phyloP scores from a whole-genome alignment of 1,139 yeast genomes.

The Suhomyces guaymorum region DNA sequence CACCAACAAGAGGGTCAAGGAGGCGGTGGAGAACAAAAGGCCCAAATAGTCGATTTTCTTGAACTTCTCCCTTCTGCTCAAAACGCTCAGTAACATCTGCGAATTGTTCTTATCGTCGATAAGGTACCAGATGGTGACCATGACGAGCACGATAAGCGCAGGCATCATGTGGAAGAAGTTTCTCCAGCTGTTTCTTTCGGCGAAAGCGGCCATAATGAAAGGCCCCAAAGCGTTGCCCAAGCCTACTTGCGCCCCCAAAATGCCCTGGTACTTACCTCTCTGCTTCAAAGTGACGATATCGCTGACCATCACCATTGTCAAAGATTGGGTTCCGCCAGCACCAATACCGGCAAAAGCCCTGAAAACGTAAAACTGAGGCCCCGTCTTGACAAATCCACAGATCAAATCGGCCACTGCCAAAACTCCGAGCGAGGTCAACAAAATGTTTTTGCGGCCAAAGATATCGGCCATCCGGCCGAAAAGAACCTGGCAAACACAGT shows the following conservation, averaged over 20 bases:
- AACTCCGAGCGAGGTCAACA: constrained; percentile 17
- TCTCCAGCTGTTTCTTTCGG: constrained; percentile 21
- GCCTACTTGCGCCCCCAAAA: constrained; percentile 23
- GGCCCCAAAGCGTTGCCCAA: constrained; percentile 25
- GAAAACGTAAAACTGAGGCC: constrained; percentile 22
- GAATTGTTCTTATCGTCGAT: constrained; percentile 16
- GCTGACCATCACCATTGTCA: constrained; percentile 25
- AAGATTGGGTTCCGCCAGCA: constrained; percentile 22
- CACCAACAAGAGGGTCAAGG: constrained; percentile 19
- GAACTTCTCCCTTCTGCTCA: constrained; percentile 18
- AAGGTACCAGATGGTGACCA: constrained; percentile 16
- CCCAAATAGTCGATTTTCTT: constrained; percentile 24
- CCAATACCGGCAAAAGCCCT: constrained; percentile 26
- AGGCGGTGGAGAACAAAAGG: constrained; percentile 21
- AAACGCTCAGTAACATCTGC: constrained; percentile 18
- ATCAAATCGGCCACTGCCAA: constrained; percentile 20
- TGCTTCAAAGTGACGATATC: constrained; percentile 24
- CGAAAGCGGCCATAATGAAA: constrained; percentile 23
- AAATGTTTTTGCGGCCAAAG: constrained; percentile 23
- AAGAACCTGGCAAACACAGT: constrained; percentile 46
- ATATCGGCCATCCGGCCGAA: constrained; percentile 42
- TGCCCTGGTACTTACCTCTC: constrained; percentile 26
- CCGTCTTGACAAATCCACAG: constrained; percentile 23
- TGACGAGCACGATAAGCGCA: constrained; percentile 17
- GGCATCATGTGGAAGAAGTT: constrained; percentile 24